Conservation (phyloP, 148 eudicot species). For the Rhododendron molle region DNA sequence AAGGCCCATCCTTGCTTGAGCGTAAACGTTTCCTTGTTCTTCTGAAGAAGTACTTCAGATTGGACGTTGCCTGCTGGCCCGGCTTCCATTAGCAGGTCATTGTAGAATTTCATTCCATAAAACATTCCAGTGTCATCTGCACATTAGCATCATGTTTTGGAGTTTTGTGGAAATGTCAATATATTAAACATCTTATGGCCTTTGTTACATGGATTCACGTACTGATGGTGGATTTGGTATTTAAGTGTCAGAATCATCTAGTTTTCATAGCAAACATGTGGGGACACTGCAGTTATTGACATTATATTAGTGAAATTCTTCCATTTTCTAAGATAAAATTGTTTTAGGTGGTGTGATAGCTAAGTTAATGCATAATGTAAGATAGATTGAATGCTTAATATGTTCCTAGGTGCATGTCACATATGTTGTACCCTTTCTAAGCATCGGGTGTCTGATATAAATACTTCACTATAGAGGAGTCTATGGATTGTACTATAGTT, state of each 20-base stretch:
- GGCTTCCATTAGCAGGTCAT: slow-evolving; percentile 75
- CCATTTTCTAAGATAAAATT: neutral
- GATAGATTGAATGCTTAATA: neutral
- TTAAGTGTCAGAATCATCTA: neutral
- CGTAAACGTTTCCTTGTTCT: slow-evolving; percentile 55
- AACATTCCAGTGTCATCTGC: slow-evolving; percentile 89
- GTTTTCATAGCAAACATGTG: neutral
- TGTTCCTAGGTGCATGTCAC: neutral
- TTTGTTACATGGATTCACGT: neutral
- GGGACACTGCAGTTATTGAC: neutral
- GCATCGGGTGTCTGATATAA: neutral
- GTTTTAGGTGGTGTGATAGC: neutral
- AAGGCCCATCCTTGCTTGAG: slow-evolving; percentile 84
- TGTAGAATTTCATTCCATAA: slow-evolving; percentile 68
- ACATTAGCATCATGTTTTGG: neutral
- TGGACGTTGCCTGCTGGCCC: slow-evolving; percentile 67
- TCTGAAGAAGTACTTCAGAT: slow-evolving; percentile 59
- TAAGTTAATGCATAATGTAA: neutral
- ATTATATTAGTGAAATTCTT: neutral
- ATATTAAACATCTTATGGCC: neutral
- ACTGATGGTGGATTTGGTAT: no score
- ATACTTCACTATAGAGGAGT: neutral
- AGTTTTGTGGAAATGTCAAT: neutral
- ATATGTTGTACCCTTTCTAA: neutral
- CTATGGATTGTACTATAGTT: neutral